Percentiles rank a stretch among this genome's conserved stretches.
phyloP scores from a whole-genome alignment of 768 basidiomycete species.

The Phallus indusiatus region DNA sequence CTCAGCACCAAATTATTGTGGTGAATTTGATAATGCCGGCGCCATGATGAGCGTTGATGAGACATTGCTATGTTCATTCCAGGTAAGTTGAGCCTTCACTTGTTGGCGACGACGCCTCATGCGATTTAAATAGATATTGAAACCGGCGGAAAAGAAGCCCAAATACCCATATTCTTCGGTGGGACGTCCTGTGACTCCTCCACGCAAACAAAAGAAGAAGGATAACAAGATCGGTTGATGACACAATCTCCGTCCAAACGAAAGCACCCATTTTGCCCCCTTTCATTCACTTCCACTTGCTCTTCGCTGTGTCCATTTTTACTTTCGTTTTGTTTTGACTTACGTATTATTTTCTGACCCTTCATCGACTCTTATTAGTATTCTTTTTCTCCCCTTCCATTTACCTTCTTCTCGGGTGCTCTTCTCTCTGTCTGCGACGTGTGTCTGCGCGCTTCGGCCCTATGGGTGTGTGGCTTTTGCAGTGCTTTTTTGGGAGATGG shows the following conservation, averaged over 20 bases:
- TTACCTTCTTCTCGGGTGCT: slow-evolving; percentile 1
- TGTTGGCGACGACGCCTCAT: background rate
- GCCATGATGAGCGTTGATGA: slow-evolving; percentile 99
- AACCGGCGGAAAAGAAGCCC: slow-evolving; percentile 98
- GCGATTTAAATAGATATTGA: slow-evolving; percentile 64
- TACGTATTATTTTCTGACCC: background rate
- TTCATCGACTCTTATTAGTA: background rate
- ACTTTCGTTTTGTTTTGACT: background rate
- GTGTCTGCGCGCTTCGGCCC: background rate
- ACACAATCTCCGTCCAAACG: background rate
- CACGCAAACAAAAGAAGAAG: slow-evolving; percentile 97
- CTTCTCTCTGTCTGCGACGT: background rate
- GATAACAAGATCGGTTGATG: slow-evolving; percentile 34
- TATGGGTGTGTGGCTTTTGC: background rate
- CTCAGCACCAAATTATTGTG: slow-evolving; percentile 92
- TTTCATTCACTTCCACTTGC: background rate
- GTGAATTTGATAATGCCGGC: slow-evolving; percentile 98
- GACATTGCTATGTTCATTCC: slow-evolving; percentile 95
- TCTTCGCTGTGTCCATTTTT: slow-evolving; percentile 5
- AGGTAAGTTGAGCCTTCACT: slow-evolving; percentile 39
- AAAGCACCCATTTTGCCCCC: background rate
- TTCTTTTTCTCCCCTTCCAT: background rate
- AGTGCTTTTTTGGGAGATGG: slow-evolving; percentile 1
- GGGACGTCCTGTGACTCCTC: slow-evolving; percentile 79
- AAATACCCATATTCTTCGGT: slow-evolving; percentile 60